phyloP scores from a whole-genome alignment of 2,329 filamentous ascomycete genomes.

The Penicillium olsonii region DNA sequence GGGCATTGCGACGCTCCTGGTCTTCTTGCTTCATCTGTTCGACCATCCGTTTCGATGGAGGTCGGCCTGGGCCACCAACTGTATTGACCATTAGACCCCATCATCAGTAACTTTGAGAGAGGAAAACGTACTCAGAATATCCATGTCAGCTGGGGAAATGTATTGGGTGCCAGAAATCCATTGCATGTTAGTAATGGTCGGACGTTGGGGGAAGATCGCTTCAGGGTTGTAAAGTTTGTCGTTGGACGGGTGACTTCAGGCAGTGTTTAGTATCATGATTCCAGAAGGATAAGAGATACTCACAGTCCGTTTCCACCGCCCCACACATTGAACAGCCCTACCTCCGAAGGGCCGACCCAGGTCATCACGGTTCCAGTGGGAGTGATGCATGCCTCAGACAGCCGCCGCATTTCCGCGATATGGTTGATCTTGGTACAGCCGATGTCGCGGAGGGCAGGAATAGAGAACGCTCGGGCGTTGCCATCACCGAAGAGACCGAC shows the following conservation, averaged over 20 bases:
- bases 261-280: slow-evolving; percentile 18
- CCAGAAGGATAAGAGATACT: slow-evolving; percentile 38
- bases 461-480: slow-evolving; percentile 74
- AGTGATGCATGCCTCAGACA: slow-evolving; percentile 69
- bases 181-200: slow-evolving; percentile 91
- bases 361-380: slow-evolving; percentile 79
- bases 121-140: slow-evolving; percentile 65
- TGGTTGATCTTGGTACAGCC: slow-evolving; percentile 63
- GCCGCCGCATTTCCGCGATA: slow-evolving; percentile 73
- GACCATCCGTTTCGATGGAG: slow-evolving; percentile 84
- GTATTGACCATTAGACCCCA: slow-evolving; percentile 7
- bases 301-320: slow-evolving; percentile 68
- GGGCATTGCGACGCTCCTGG: slow-evolving; percentile 51
- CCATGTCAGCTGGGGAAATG: slow-evolving; percentile 81
- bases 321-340: slow-evolving; percentile 82
- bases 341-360: slow-evolving; percentile 85
- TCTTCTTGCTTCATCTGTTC: slow-evolving; percentile 77
- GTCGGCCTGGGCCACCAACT: slow-evolving; percentile 83
- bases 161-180: slow-evolving; percentile 97
- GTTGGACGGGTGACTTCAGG: slow-evolving; percentile 48
- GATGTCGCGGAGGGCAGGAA: slow-evolving; percentile 88
- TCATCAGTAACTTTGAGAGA: too few relatives aligned
- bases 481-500: slow-evolving; percentile 85
- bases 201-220: slow-evolving; percentile 72
- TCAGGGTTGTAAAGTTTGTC: slow-evolving; percentile 80